A percentile compares a stretch with the other conserved stretches of the same genome.
Conservation (phyloP, 257 asterid species). For the Solanum gandarillasii region DNA sequence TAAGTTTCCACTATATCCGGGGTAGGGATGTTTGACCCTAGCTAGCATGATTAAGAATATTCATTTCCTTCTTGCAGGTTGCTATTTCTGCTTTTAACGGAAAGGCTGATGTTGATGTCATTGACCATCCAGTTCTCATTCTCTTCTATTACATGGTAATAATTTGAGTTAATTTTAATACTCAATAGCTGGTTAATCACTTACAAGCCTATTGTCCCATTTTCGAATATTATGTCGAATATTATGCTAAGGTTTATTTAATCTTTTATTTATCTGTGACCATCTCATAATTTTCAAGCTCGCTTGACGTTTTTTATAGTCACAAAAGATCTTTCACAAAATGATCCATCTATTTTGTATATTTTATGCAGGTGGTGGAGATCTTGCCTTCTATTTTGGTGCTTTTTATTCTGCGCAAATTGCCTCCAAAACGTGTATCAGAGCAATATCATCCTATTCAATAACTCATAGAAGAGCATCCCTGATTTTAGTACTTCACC, state of each 20-base stretch:
- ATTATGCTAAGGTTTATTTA: not conserved
- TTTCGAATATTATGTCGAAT: not conserved
- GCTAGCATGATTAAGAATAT: not conserved
- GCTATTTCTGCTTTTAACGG: slow-evolving; percentile 23
- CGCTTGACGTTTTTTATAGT: not conserved
- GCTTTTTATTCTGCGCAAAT: slow-evolving; percentile 59
- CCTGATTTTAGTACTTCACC: not conserved
- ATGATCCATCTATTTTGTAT: not conserved
- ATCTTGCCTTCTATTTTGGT: slow-evolving; percentile 62
- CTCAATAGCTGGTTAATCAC: not conserved
- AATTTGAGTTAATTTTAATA: not conserved
- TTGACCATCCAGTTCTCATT: slow-evolving; percentile 22
- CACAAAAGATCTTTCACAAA: not conserved
- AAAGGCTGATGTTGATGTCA: slow-evolving; percentile 15
- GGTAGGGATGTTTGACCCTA: not conserved
- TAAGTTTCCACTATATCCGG: not conserved
- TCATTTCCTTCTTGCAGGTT: slow-evolving; percentile 5
- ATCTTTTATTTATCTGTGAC: not conserved
- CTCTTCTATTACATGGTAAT: slow-evolving; percentile 28
- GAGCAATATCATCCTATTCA: slow-evolving; percentile 64
- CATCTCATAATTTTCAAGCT: not conserved
- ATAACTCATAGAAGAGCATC: not conserved
- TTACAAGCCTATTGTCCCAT: not conserved
- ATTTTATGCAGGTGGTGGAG: slow-evolving; percentile 55
- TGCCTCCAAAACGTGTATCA: slow-evolving; percentile 54